phyloP scores from a whole-genome alignment of 306 rosid genomes.

The Alnus rubra region DNA sequence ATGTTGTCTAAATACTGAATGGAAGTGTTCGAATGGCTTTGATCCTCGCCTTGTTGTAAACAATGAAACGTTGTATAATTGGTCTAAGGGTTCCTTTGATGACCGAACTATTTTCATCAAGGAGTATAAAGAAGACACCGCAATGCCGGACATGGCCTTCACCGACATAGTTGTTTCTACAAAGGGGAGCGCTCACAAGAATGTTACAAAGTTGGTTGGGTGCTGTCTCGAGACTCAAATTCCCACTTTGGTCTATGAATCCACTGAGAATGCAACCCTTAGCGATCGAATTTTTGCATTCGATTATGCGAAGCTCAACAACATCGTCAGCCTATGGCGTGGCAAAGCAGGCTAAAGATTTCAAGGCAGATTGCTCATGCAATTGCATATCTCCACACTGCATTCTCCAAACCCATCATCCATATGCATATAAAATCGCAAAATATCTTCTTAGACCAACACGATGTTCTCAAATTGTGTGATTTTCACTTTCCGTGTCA shows the following conservation, averaged over 20 bases:
- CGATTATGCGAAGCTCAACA: too few relatives aligned
- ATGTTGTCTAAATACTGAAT: too few relatives aligned
- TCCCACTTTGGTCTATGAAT: not conserved
- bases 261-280: not conserved
- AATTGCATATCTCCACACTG: not conserved
- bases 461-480: conserved; percentile 3
- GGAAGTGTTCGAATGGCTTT: too few relatives aligned
- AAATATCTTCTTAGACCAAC: conserved; percentile 11
- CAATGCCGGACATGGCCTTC: too few relatives aligned
- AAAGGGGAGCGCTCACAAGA: not conserved
- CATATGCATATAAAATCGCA: not conserved
- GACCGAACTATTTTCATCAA: too few relatives aligned
- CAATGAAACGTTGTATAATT: too few relatives aligned
- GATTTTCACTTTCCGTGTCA: conserved; percentile 11
- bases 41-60: too few relatives aligned
- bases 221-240: not conserved
- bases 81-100: too few relatives aligned
- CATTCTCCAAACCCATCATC: conserved; percentile 2
- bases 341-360: not conserved
- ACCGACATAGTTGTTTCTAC: not conserved
- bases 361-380: not conserved
- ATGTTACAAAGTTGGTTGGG: not conserved
- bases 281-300: not conserved
- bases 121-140: too few relatives aligned
- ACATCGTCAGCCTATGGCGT: not conserved